Conservation (phyloP, 108 stramenopile genomes). For the Cyclostephanos tholiformis region DNA sequence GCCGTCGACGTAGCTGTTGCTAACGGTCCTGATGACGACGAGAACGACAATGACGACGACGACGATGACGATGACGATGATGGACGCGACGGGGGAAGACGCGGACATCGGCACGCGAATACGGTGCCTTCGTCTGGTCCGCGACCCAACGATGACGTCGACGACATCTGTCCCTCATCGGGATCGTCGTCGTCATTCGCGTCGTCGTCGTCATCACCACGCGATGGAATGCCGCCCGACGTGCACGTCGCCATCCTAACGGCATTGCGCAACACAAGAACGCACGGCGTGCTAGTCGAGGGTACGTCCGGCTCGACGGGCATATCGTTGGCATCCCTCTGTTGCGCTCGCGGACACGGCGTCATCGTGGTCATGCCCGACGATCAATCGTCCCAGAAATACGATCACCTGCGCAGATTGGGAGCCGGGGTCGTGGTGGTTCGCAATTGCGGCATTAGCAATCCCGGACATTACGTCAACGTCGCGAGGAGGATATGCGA, state of each 20-base stretch:
- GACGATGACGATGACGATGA: background rate
- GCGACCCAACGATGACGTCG: background rate
- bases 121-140: background rate
- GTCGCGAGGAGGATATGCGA: slow-evolving; percentile 67
- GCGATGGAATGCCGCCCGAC: slow-evolving; percentile 18
- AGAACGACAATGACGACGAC: too few relatives aligned
- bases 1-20: too few relatives aligned
- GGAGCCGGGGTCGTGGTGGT: slow-evolving; percentile 89
- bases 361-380: slow-evolving; percentile 94
- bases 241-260: slow-evolving; percentile 50
- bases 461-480: slow-evolving; percentile 96
- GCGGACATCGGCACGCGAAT: background rate
- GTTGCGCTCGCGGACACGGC: slow-evolving; percentile 80
- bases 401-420: slow-evolving; percentile 62
- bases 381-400: slow-evolving; percentile 92
- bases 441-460: slow-evolving; percentile 85
- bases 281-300: slow-evolving; percentile 90
- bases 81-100: background rate
- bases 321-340: slow-evolving; percentile 88
- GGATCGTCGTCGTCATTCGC: background rate
- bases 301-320: slow-evolving; percentile 97
- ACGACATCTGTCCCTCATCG: background rate
- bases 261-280: slow-evolving; percentile 57
- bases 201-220: background rate
- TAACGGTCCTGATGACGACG: too few relatives aligned